These are phyloP conservation scores for Epichloe uncinata DNA, from an alignment of 2,329 filamentous ascomycete genomes.

Conservation along the genomic window DNA sequence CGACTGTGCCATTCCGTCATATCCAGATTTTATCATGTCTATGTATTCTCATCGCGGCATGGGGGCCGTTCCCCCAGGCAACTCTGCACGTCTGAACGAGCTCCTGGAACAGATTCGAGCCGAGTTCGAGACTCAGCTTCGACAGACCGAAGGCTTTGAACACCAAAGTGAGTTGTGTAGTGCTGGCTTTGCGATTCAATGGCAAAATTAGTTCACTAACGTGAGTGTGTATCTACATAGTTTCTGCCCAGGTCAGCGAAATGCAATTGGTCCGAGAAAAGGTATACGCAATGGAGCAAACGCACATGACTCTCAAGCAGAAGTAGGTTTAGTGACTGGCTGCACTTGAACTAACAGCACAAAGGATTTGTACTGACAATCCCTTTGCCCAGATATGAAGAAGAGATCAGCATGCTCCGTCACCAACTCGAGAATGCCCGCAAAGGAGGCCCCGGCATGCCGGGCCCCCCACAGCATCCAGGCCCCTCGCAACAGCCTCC, in stretches of 20 bases:
- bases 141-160: conserved; percentile 76
- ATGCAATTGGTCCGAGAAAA: conserved; percentile 91
- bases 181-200: background rate
- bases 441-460: conserved; percentile 46
- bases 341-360: conserved; percentile 2
- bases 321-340: conserved; percentile 49
- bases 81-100: conserved; percentile 64
- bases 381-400: conserved; percentile 62
- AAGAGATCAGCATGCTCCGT: conserved; percentile 73
- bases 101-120: conserved; percentile 79
- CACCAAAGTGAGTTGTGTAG: conserved; percentile 62
- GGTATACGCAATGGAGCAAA: conserved; percentile 84
- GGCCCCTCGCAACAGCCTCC: conserved; percentile 76
- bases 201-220: background rate
- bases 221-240: conserved; percentile 31
- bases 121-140: conserved; percentile 79
- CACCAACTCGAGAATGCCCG: conserved; percentile 74
- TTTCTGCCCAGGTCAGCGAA: conserved; percentile 82
- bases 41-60: conserved; percentile 92
- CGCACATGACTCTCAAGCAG: conserved; percentile 75
- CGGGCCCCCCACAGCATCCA: conserved; percentile 60
- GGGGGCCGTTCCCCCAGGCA: conserved; percentile 49
- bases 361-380: conserved; percentile 4
- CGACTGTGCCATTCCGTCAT: background rate
- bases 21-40: conserved; percentile 31